These are phyloP conservation scores for Dictyophora rubrovolvata DNA, from an alignment of 768 basidiomycete species.

Conservation along the genomic window DNA sequence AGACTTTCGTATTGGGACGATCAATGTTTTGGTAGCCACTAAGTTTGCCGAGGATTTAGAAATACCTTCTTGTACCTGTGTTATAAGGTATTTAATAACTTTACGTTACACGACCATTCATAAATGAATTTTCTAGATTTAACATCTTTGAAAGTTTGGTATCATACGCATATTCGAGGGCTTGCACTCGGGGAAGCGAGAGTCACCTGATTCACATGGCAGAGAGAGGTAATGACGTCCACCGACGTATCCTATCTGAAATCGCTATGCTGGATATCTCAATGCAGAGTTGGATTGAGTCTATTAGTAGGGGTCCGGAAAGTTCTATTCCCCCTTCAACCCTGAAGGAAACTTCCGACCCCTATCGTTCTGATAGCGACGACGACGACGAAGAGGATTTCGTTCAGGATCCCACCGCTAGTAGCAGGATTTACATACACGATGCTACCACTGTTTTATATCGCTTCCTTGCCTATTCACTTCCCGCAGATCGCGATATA, in stretches of 20 bases:
- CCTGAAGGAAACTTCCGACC: conserved; percentile 28
- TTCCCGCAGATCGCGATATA: conserved; percentile 4
- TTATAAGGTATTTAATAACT: conserved; percentile 41
- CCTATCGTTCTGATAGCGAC: conserved; percentile 41
- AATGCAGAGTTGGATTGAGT: conserved; percentile 41
- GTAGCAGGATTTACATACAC: conserved; percentile 45
- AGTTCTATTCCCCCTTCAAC: conserved; percentile 37
- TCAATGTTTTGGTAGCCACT: conserved; percentile 56
- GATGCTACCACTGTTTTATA: conserved; percentile 51
- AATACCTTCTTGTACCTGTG: conserved; percentile 42
- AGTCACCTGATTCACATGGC: conserved; percentile 55
- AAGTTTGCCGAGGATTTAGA: conserved; percentile 52
- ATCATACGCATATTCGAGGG: conserved; percentile 46
- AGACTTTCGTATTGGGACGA: conserved; percentile 42
- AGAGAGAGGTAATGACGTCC: conserved; percentile 45
- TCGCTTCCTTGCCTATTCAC: conserved; percentile 30
- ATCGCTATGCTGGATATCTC: conserved; percentile 29
- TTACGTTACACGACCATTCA: conserved; percentile 2
- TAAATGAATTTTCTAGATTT: conserved; percentile 29
- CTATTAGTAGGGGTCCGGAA: conserved; percentile 27
- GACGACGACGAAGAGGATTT: conserved; percentile 25
- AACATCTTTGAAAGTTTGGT: conserved; percentile 54
- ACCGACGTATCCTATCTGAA: conserved; percentile 41
- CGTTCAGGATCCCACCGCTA: conserved; percentile 54
- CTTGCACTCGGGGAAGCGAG: conserved; percentile 34